A percentile compares a stretch with the other conserved stretches of the same genome.
Conservation (phyloP, 2,329 filamentous ascomycete genomes). For the Colletotrichum scovillei region DNA sequence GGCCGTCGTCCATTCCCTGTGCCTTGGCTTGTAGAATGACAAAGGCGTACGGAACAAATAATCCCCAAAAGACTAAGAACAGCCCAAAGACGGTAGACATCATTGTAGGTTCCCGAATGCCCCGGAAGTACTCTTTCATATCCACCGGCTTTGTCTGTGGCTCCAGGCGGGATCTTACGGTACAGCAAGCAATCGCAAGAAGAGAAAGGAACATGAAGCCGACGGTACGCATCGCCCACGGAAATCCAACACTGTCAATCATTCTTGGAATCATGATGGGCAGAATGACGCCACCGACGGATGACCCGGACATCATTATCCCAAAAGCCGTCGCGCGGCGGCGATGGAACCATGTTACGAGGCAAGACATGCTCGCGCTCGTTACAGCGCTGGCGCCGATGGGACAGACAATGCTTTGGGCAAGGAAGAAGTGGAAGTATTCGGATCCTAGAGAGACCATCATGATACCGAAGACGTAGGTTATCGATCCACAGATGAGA, state of each 20-base stretch:
- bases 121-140: conserved; percentile 56
- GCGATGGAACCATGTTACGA: conserved; percentile 63
- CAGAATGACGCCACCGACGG: conserved; percentile 66
- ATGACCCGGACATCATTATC: conserved; percentile 63
- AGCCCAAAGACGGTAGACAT: conserved; percentile 54
- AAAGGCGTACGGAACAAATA: conserved; percentile 66
- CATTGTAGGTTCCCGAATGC: conserved; percentile 59
- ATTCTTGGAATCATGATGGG: conserved; percentile 70
- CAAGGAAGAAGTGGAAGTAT: conserved; percentile 59
- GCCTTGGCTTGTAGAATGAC: conserved; percentile 60
- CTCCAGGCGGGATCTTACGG: conserved; percentile 55
- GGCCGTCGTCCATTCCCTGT: conserved; percentile 51
- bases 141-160: conserved; percentile 58
- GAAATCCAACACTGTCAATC: conserved; percentile 56
- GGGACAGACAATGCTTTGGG: conserved; percentile 53
- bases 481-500: conserved; percentile 62
- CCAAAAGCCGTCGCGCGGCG: conserved; percentile 65
- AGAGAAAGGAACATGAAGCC: conserved; percentile 57
- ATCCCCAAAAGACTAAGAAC: conserved; percentile 67
- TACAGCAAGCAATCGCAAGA: conserved; percentile 47
- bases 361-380: conserved; percentile 53
- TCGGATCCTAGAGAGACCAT: conserved; percentile 64
- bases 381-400: conserved; percentile 57
- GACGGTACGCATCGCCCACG: conserved; percentile 61
- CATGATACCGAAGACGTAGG: conserved; percentile 73